Percentiles rank a stretch among this genome's conserved stretches.
Conservation (phyloP, 192 early-diverging fungal species). For the Coemansia sp. region DNA sequence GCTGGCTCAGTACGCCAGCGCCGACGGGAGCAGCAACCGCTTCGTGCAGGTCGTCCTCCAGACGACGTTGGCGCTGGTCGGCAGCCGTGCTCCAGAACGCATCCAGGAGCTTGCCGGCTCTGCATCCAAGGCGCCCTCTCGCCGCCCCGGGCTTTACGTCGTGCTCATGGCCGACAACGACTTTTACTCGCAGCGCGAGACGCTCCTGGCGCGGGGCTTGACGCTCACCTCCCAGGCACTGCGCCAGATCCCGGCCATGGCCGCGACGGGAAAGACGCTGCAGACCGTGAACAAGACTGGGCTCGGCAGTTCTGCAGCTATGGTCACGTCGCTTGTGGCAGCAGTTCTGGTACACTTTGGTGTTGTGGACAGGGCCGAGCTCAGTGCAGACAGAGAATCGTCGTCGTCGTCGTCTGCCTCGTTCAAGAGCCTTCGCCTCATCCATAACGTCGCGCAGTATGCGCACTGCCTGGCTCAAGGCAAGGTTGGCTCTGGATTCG, state of each 20-base stretch:
- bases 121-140: neutral
- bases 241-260: slow-evolving; percentile 54
- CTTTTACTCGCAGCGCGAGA: slow-evolving; percentile 92
- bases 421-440: slow-evolving; percentile 43
- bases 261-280: slow-evolving; percentile 57
- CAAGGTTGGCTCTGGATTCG: slow-evolving; percentile 96
- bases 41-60: slow-evolving; percentile 46
- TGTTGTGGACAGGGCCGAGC: slow-evolving; percentile 16
- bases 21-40: slow-evolving; percentile 18
- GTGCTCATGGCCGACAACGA: slow-evolving; percentile 90
- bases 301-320: slow-evolving; percentile 91
- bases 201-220: slow-evolving; percentile 52
- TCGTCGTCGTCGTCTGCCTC: neutral
- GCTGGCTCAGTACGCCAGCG: slow-evolving; percentile 26
- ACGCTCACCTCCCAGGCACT: slow-evolving; percentile 55
- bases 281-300: slow-evolving; percentile 87
- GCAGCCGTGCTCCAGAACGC: slow-evolving; percentile 2
- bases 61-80: slow-evolving; percentile 21
- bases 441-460: slow-evolving; percentile 87
- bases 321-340: slow-evolving; percentile 87
- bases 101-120: neutral
- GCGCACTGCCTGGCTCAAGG: slow-evolving; percentile 97
- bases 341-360: slow-evolving; percentile 72
- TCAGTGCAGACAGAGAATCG: neutral
- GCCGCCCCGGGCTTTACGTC: slow-evolving; percentile 56